Conservation (phyloP, 352 stramenopile genomes). For the Phytophthora sojae region DNA sequence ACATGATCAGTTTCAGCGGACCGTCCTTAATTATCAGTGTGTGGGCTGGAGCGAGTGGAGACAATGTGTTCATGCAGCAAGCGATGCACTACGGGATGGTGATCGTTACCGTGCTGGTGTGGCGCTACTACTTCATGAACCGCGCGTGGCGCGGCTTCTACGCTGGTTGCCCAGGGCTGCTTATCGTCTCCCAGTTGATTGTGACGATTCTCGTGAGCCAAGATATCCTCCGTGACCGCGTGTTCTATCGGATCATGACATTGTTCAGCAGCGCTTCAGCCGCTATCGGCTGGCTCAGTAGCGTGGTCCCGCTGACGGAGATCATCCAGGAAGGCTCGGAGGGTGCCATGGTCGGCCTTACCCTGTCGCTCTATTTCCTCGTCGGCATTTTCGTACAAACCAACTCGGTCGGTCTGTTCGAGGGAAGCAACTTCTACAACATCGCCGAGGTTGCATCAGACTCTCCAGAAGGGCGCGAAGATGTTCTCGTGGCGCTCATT, state of each 20-base stretch:
- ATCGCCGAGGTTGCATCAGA: constrained; percentile 27
- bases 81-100: constrained; percentile 25
- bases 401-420: constrained; percentile 41
- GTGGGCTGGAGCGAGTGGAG: constrained; percentile 38
- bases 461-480: constrained; percentile 14
- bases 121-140: constrained; percentile 43
- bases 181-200: constrained; percentile 42
- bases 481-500: constrained; percentile 37
- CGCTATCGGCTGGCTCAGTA: constrained; percentile 34
- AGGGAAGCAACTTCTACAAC: constrained; percentile 53
- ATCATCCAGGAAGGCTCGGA: constrained; percentile 65
- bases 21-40: constrained; percentile 28
- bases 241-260: constrained; percentile 42
- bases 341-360: constrained; percentile 54
- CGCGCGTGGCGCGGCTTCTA: constrained; percentile 45
- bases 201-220: constrained; percentile 31
- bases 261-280: constrained; percentile 28
- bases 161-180: constrained; percentile 28
- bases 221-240: constrained; percentile 35
- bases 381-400: constrained; percentile 48
- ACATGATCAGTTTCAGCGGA: constrained; percentile 40
- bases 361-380: constrained; percentile 50
- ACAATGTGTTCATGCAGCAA: constrained; percentile 36
- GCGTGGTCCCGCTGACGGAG: constrained; percentile 54
- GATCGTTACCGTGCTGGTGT: constrained; percentile 14